These are phyloP conservation scores for Taphrina wiesneri DNA, from an alignment of 1,139 yeast genomes.

Conservation along the genomic window DNA sequence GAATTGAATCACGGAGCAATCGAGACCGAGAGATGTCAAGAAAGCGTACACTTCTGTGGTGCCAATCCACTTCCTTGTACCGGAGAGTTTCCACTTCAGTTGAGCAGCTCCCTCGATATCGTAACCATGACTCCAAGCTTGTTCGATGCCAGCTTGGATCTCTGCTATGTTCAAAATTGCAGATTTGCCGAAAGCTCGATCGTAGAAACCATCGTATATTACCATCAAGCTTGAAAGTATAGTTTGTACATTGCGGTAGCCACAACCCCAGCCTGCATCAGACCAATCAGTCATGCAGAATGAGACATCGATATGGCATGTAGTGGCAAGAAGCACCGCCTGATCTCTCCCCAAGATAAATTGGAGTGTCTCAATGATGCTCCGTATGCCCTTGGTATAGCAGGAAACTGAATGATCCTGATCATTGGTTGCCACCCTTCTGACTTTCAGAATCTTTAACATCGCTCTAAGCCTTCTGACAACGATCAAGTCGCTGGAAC, in stretches of 20 bases:
- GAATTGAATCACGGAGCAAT: slow-evolving; percentile 15
- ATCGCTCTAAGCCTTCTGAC: too few species aligned
- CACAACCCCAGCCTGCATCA: slow-evolving; percentile 37
- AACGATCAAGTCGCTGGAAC: too few species aligned
- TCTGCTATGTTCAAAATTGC: slow-evolving; percentile 6
- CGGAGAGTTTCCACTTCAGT: slow-evolving; percentile 16
- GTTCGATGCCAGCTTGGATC: slow-evolving; percentile 19
- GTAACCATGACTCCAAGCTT: slow-evolving; percentile 20
- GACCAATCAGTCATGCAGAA: slow-evolving; percentile 5
- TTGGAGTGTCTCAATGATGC: background rate
- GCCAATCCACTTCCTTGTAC: slow-evolving; percentile 35
- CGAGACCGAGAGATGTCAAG: slow-evolving; percentile 12
- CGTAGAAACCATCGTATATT: background rate
- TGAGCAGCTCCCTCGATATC: slow-evolving; percentile 29
- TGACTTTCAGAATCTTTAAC: too few species aligned
- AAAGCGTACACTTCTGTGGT: slow-evolving; percentile 35
- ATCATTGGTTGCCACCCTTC: too few species aligned
- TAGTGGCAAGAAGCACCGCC: background rate
- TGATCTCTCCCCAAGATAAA: background rate
- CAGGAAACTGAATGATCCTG: too few species aligned
- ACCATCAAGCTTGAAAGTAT: slow-evolving; percentile 27
- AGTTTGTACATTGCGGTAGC: slow-evolving; percentile 34
- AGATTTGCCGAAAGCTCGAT: background rate
- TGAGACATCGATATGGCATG: background rate
- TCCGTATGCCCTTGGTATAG: background rate